Percentiles rank a stretch among this genome's conserved stretches.
These are phyloP conservation scores for Starmerella floricola DNA, from an alignment of 805 yeast genomes.

Conservation along the genomic window DNA sequence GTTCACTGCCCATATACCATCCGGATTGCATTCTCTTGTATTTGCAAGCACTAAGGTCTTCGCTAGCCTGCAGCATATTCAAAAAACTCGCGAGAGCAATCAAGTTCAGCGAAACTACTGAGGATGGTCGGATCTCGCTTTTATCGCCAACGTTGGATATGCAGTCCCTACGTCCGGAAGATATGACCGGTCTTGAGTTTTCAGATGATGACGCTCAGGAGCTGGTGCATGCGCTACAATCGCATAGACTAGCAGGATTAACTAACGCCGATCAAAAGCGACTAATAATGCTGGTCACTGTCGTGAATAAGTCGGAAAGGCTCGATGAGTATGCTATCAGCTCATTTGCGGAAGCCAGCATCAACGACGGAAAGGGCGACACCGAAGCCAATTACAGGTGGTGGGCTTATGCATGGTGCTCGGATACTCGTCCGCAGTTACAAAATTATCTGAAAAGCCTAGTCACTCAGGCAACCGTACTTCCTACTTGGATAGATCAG, in stretches of 20 bases:
- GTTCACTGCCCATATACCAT: slow-evolving; percentile 67
- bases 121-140: neutral
- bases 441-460: slow-evolving; percentile 28
- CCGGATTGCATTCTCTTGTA: slow-evolving; percentile 78
- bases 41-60: slow-evolving; percentile 47
- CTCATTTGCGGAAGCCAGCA: neutral
- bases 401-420: slow-evolving; percentile 74
- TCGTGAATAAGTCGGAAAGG: too few species aligned
- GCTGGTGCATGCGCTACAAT: too few species aligned
- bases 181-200: too few species aligned
- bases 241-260: too few species aligned
- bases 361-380: neutral
- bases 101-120: slow-evolving; percentile 5
- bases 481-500: slow-evolving; percentile 42
- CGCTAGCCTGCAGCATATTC: slow-evolving; percentile 46
- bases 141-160: slow-evolving; percentile 1
- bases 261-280: too few species aligned
- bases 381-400: neutral
- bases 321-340: too few species aligned
- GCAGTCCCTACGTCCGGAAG: too few species aligned
- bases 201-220: too few species aligned
- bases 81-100: slow-evolving; percentile 9
- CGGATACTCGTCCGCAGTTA: slow-evolving; percentile 62
- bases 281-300: too few species aligned
- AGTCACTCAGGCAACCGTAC: too few species aligned